Percentiles rank a stretch among this genome's conserved stretches.
Evolutionary conservation across 1,139 yeast species (phyloP).

Genomic region (Kodamaea alishanica): DNA sequence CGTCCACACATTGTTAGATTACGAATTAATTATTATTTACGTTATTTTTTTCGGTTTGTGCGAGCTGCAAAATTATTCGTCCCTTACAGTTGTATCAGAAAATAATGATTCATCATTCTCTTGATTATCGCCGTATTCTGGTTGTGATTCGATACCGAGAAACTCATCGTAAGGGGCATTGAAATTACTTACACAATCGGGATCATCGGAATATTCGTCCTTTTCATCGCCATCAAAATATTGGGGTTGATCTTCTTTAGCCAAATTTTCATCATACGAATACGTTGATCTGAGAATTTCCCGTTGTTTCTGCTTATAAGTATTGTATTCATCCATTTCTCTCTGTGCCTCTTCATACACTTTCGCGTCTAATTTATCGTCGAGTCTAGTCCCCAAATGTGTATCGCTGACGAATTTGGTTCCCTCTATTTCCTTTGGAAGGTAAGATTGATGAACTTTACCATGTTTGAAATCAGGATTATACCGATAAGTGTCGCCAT

Average conservation of each 20-base stretch:
- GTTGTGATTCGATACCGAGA: conserved; percentile 23
- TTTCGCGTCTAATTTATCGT: conserved; percentile 22
- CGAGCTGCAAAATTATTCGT: no score
- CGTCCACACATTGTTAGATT: conserved; percentile 39
- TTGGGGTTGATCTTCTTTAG: conserved; percentile 37
- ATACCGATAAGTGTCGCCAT: conserved; percentile 79
- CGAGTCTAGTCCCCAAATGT: conserved; percentile 33
- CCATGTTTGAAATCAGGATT: conserved; percentile 80
- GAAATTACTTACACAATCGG: conserved; percentile 32
- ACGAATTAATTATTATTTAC: neutral
- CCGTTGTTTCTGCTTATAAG: conserved; percentile 22
- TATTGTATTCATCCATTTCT: conserved; percentile 26
- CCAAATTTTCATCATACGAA: conserved; percentile 36
- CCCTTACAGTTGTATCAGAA: no score
- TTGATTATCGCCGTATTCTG: conserved; percentile 15
- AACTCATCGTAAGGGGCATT: conserved; percentile 38
- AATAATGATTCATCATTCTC: conserved; percentile 7
- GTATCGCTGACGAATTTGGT: conserved; percentile 35
- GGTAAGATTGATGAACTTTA: conserved; percentile 62
- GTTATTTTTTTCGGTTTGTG: no score
- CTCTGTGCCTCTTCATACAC: conserved; percentile 21
- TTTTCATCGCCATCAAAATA: conserved; percentile 36
- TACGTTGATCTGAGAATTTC: conserved; percentile 10
- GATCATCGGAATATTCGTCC: conserved; percentile 35
- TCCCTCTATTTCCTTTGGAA: conserved; percentile 49